Evolutionary conservation across 768 basidiomycete species (phyloP), one percentile per base, ranked within the genome.

Genomic region (Leucocoprinus leucothites): DNA sequence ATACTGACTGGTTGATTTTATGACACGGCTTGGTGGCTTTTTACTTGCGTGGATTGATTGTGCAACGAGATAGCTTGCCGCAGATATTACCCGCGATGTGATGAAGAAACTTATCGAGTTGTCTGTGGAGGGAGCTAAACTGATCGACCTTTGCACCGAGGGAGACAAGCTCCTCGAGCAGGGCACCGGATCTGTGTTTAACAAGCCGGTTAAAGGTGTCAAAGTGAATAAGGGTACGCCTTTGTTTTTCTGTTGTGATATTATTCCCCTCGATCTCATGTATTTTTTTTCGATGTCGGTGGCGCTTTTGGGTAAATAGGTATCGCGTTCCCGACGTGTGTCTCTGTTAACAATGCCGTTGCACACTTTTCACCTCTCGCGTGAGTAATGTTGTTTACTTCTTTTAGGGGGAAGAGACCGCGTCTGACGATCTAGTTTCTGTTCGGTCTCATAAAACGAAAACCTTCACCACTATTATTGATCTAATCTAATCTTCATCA

Each of bases 351-450:
- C 84, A 95, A 97, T 73, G 80, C 85, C 63, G 94, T 98, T 58
- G 86, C 93, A 41, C 92, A 98, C 74, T 97, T 94, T 78, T 95
- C 95, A 9, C 97, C 97, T n/a, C 84, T 98, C 53, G 86, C 86
- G 79, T 94, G 76, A 64, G 93, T 82, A 46, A 62, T 56, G 45
- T 54, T 53, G 55, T 58, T 71, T 68, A 65, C 70, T 59, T 67
- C 67, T 58, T 57, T 4, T 9, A 3, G 7, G 13, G 40, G 9
- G 38, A 43, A n/a, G 19, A 42, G 36, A 22, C 24, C 31, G 48
- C 19, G 31, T 44, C 50, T 44, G 42, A 52, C 21, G n/a, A 44
- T 16, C 21, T 24, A 51, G 50, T 51, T 51, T 16, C 18, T 34
- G 24, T 28, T 31, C 35, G 63, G 21, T 52, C 46, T 42, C 25